A percentile compares a stretch with the other conserved stretches of the same genome.
Evolutionary conservation across 1,139 yeast genomes (phyloP).

Genomic region (Suhomyces maxii): DNA sequence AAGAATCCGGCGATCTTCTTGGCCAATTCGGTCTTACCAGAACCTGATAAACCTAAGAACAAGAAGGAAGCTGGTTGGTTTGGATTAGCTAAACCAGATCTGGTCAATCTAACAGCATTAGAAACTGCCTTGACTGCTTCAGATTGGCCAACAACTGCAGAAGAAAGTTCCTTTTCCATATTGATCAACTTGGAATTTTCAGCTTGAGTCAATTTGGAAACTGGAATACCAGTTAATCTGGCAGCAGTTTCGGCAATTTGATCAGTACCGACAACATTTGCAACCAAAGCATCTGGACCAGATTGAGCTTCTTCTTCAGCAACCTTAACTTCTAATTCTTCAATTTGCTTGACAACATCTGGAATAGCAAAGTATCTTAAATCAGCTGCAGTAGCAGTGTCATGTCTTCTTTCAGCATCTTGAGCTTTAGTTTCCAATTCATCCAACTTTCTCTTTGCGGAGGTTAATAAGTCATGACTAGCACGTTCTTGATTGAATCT

Average conservation of each 20-base stretch:
- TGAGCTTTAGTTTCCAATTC: slow-evolving; percentile 89
- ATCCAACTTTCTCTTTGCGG: slow-evolving; percentile 86
- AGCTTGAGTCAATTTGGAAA: slow-evolving; percentile 90
- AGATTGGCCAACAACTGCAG: slow-evolving; percentile 90
- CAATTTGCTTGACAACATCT: slow-evolving; percentile 76
- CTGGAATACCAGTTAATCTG: slow-evolving; percentile 97
- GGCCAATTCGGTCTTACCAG: slow-evolving; percentile 98
- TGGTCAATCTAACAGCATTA: slow-evolving; percentile 85
- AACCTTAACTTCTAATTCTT: slow-evolving; percentile 69
- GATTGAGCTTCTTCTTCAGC: slow-evolving; percentile 65
- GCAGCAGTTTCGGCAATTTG: slow-evolving; percentile 98
- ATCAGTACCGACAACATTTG: slow-evolving; percentile 89
- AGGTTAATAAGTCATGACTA: slow-evolving; percentile 87
- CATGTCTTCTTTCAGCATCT: slow-evolving; percentile 97
- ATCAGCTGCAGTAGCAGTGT: slow-evolving; percentile 93
- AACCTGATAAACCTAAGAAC: slow-evolving; percentile 93
- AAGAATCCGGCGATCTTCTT: slow-evolving; percentile 94
- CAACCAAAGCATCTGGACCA: slow-evolving; percentile 65
- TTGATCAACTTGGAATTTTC: slow-evolving; percentile 90
- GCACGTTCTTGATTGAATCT: slow-evolving; percentile 85
- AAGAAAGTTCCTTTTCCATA: slow-evolving; percentile 85
- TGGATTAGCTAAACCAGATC: slow-evolving; percentile 97
- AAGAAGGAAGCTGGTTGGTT: slow-evolving; percentile 94
- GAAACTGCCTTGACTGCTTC: slow-evolving; percentile 97
- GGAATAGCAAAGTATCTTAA: slow-evolving; percentile 96